Evolutionary conservation across 1,284 basidiomycete genomes (phyloP).

Genomic region (Chiua sp.): DNA sequence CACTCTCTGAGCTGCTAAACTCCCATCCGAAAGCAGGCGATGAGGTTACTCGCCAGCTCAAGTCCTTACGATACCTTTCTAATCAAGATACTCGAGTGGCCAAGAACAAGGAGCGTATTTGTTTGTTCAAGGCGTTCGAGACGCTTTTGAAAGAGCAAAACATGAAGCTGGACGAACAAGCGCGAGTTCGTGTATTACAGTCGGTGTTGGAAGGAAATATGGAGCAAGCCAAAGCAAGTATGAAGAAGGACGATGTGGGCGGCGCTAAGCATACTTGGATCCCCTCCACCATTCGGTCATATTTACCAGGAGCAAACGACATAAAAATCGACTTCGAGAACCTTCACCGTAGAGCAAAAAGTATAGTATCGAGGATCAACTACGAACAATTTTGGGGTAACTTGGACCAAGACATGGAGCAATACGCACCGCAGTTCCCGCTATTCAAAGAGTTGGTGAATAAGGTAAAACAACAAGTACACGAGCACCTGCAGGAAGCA

Average conservation of each 20-base stretch:
- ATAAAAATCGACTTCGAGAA: conserved; percentile 1
- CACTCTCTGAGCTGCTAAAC: conserved; percentile 12
- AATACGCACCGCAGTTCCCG: not conserved
- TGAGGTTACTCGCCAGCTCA: conserved; percentile 5
- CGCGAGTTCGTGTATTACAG: conserved; percentile 15
- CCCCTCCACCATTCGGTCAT: not conserved
- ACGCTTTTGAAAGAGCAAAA: not conserved
- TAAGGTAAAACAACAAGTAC: conserved; percentile 6
- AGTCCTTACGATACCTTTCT: not conserved
- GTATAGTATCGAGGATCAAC: not conserved
- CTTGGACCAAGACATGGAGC: conserved; percentile 4
- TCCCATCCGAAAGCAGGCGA: conserved; percentile 25
- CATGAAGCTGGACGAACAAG: conserved; percentile 5
- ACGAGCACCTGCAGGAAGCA: conserved; percentile 1
- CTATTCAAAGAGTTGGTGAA: not conserved
- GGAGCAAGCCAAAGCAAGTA: conserved; percentile 4
- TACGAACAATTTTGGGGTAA: conserved; percentile 14
- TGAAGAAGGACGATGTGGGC: not conserved
- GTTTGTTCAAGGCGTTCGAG: conserved; percentile 20
- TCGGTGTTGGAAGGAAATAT: conserved; percentile 10
- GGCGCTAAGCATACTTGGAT: not conserved
- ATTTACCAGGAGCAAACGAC: conserved; percentile 13
- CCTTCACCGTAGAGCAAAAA: not conserved
- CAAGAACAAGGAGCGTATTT: conserved; percentile 37
- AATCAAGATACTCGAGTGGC: conserved; percentile 12